A percentile compares a stretch with the other conserved stretches of the same genome.
Evolutionary conservation across 2,329 filamentous ascomycete genomes (phyloP).

Genomic region (Monilinia vaccinii-corymbosi): DNA sequence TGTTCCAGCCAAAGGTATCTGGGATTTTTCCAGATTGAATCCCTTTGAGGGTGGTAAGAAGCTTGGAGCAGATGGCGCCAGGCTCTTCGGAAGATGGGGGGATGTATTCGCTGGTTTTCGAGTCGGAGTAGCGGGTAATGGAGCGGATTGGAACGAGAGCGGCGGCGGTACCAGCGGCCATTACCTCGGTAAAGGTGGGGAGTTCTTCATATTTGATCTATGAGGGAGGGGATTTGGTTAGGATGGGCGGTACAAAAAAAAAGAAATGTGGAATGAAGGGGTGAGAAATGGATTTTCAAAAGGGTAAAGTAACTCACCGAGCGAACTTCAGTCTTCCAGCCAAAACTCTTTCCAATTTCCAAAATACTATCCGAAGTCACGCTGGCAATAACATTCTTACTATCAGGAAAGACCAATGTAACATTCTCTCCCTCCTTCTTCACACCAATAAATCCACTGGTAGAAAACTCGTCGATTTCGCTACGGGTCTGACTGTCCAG

Average conservation of each 20-base stretch:
- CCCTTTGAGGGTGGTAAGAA: constrained; percentile 69
- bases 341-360: constrained; percentile 66
- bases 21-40: constrained; percentile 75
- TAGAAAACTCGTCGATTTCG: constrained; percentile 93
- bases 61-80: constrained; percentile 61
- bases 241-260: neutral
- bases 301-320: constrained; percentile 39
- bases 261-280: neutral
- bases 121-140: constrained; percentile 58
- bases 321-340: constrained; percentile 76
- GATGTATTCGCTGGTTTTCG: constrained; percentile 48
- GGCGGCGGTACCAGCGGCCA: constrained; percentile 87
- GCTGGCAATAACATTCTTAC: constrained; percentile 76
- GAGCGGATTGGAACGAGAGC: constrained; percentile 86
- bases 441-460: constrained; percentile 84
- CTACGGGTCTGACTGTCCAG: constrained; percentile 76
- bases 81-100: constrained; percentile 52
- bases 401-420: constrained; percentile 71
- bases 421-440: constrained; percentile 38
- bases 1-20: constrained; percentile 43
- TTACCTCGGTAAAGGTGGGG: constrained; percentile 60
- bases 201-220: constrained; percentile 57
- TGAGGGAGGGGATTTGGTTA: neutral
- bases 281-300: neutral
- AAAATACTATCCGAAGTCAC: constrained; percentile 75